Evolutionary conservation across 2,329 filamentous ascomycete genomes (phyloP), one percentile per base, ranked within the genome.

Genomic region (Aspergillus pseudoglaucus): DNA sequence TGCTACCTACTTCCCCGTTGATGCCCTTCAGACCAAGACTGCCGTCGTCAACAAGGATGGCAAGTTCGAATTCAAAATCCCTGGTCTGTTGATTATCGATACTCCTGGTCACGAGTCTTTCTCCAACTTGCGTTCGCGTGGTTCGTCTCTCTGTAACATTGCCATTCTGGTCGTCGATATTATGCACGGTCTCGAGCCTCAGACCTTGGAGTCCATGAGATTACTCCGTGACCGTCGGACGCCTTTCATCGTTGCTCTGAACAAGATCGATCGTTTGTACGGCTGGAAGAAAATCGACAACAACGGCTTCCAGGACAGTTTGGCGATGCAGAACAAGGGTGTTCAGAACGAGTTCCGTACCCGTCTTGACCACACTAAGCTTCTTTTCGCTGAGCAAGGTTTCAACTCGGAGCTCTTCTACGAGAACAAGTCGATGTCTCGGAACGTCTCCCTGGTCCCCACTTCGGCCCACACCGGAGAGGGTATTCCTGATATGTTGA

Each of bases 71-170:
- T 94, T 96, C 81, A 98, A 96, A 76, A 88, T 98, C 18, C 94
- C 93, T 40, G 93, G 93, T 80, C 82, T 98, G 47, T 75, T 98
- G 57, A 84, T 98, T 63, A 98, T 98, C 64, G 93, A 98, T 73
- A 98, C 93, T 0, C 94, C 93, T 63, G 93, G 93, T 75, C 93
- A 98, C 90, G 93, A 98, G 82, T 98, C 93, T 63, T 98, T 98
- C 82, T 95, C 91, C 54, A 98, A 98, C 74, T 75, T 98, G 56
- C 87, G 94, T 64, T 96, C 91, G 58, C 84, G 94, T 74, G 93
- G 93, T 74, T 97, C 93, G 37, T 97, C 90, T 12, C 87, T 98
- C 50, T 98, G 94, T 73, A 98, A 98, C 77, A 98, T 98, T 73
- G 93, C 93, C 61, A 98, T 98, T 67, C 77, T 98, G 57, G 94